A percentile compares a stretch with the other conserved stretches of the same genome.
Conservation (phyloP, 345 rosid genomes). For the Camelina hispida region DNA sequence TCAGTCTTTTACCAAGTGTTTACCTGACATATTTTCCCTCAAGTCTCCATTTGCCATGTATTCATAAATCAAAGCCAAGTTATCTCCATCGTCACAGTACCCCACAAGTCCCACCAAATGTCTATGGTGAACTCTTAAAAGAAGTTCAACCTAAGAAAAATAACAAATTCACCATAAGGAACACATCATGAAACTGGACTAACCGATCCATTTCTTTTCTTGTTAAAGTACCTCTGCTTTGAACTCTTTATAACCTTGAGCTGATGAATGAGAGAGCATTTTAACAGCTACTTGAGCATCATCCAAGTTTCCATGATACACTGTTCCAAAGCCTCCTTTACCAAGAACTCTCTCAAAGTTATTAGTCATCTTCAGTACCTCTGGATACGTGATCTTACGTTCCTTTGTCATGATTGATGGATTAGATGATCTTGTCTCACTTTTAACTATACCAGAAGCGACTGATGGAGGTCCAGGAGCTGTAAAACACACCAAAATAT, state of each 20-base stretch:
- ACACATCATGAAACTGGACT: neutral
- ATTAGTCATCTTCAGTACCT: conserved; percentile 40
- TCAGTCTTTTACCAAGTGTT: neutral
- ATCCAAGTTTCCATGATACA: conserved; percentile 37
- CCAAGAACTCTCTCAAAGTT: conserved; percentile 44
- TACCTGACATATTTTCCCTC: conserved; percentile 49
- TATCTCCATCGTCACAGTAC: conserved; percentile 52
- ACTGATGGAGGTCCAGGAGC: conserved; percentile 19
- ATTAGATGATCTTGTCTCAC: conserved; percentile 12
- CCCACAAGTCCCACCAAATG: conserved; percentile 56
- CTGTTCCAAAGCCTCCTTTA: conserved; percentile 44
- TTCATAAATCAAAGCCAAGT: conserved; percentile 54
- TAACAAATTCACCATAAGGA: neutral
- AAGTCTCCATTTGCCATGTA: conserved; percentile 58
- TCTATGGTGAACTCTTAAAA: conserved; percentile 57
- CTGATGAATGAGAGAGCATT: conserved; percentile 46
- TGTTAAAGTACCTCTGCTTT: conserved; percentile 43
- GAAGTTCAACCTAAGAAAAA: conserved; percentile 49
- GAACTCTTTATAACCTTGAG: conserved; percentile 48
- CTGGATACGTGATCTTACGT: conserved; percentile 32
- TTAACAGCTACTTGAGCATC: conserved; percentile 42
- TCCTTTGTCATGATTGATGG: conserved; percentile 26
- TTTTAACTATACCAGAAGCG: neutral
- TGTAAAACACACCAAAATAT: neutral
- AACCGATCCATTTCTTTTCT: neutral